A percentile compares a stretch with the other conserved stretches of the same genome.
These are phyloP conservation scores for Beauveria australis DNA, from an alignment of 2,329 filamentous ascomycete species.

Conservation along the genomic window DNA sequence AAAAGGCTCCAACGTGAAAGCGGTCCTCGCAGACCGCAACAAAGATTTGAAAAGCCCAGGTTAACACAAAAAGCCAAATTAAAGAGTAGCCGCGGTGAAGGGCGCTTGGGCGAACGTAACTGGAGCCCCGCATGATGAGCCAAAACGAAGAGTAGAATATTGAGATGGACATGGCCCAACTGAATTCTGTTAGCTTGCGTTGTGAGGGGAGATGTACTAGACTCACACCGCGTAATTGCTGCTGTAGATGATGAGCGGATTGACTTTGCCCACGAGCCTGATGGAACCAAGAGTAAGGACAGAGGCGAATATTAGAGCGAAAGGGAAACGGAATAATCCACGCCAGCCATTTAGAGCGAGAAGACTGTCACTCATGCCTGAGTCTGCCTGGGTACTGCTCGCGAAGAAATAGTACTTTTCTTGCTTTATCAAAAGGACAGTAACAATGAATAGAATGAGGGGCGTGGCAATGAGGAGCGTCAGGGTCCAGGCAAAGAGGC, in stretches of 20 bases:
- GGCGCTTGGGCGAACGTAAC: constrained; percentile 75
- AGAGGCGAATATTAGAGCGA: constrained; percentile 61
- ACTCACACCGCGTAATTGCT: constrained; percentile 69
- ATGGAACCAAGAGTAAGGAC: constrained; percentile 64
- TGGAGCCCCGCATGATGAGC: constrained; percentile 71
- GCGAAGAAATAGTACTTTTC: constrained; percentile 90
- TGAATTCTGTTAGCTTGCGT: constrained; percentile 18
- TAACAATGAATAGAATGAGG: constrained; percentile 60
- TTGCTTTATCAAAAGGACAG: constrained; percentile 57
- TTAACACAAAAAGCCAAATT: constrained; percentile 73
- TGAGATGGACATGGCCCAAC: constrained; percentile 77
- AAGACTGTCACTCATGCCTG: constrained; percentile 49
- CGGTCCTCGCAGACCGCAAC: constrained; percentile 71
- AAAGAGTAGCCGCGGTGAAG: constrained; percentile 74
- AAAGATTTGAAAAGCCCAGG: constrained; percentile 64
- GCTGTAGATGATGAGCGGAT: constrained; percentile 86
- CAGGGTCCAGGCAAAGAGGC: constrained; percentile 81
- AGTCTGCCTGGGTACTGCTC: constrained; percentile 45
- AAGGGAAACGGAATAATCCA: constrained; percentile 76
- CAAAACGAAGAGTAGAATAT: constrained; percentile 75
- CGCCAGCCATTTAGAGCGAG: constrained; percentile 66
- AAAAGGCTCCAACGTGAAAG: constrained; percentile 64
- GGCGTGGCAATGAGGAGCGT: constrained; percentile 75
- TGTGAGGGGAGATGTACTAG: background rate
- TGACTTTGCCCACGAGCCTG: constrained; percentile 71